These are phyloP conservation scores for Thelonectria rubi DNA, from an alignment of 2,329 filamentous ascomycete species.

Conservation along the genomic window DNA sequence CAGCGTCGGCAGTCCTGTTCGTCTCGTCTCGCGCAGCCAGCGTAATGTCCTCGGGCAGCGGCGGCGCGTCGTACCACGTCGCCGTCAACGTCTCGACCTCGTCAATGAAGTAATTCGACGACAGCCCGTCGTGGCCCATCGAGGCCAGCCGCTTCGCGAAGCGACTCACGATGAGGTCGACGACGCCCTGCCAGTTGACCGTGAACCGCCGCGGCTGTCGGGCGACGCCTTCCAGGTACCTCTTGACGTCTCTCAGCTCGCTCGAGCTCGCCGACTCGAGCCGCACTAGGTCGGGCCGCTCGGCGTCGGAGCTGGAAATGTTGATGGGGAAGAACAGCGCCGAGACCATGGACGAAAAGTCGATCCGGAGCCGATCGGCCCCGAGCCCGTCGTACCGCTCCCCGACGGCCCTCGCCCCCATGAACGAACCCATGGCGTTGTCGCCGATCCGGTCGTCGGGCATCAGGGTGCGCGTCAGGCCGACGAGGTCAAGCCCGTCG, in stretches of 20 bases:
- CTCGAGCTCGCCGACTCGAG: conserved; percentile 41
- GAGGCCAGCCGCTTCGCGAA: conserved; percentile 65
- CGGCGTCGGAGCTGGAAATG: conserved; percentile 53
- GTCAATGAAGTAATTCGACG: conserved; percentile 44
- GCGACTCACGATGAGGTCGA: conserved; percentile 71
- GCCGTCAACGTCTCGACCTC: conserved; percentile 53
- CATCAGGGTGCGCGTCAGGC: conserved; percentile 42
- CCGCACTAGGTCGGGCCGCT: conserved; percentile 47
- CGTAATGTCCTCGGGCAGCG: conserved; percentile 35
- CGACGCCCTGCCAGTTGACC: conserved; percentile 72
- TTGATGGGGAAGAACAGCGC: conserved; percentile 62
- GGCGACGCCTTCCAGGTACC: conserved; percentile 56
- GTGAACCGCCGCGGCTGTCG: conserved; percentile 42
- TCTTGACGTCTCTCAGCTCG: conserved; percentile 49
- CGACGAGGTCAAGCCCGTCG: conserved; percentile 51
- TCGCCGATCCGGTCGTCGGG: conserved; percentile 29
- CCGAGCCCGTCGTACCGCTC: conserved; percentile 59
- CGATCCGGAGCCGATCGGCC: conserved; percentile 52
- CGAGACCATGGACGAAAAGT: conserved; percentile 62
- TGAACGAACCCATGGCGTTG: conserved; percentile 46
- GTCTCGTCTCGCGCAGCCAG: conserved; percentile 39
- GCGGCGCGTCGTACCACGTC: conserved; percentile 54
- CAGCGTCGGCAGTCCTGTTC: conserved; percentile 50
- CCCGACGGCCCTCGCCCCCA: conserved; percentile 53
- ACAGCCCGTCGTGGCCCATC: conserved; percentile 45